Percentiles rank a stretch among this genome's conserved stretches.
Evolutionary conservation across 2,329 filamentous ascomycete species (phyloP).

Genomic region (Scedosporium apiospermum): DNA sequence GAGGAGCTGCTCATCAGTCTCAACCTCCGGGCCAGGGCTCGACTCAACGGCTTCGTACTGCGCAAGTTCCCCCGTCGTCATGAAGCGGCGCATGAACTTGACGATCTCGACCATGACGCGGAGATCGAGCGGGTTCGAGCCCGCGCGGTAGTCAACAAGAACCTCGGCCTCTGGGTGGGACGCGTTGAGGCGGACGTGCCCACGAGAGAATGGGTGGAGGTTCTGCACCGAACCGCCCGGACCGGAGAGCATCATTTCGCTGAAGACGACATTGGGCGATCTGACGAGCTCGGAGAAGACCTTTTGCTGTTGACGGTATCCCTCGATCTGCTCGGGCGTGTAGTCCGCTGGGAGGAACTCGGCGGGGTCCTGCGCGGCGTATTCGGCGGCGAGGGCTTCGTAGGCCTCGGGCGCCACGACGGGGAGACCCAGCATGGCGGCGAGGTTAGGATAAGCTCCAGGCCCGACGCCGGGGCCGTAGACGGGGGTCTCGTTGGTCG

Average conservation of each 20-base stretch:
- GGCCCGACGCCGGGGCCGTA: constrained; percentile 4
- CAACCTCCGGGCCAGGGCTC: constrained; percentile 13
- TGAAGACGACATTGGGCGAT: constrained; percentile 26
- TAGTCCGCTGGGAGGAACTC: constrained; percentile 13
- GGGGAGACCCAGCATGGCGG: constrained; percentile 14
- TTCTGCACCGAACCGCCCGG: constrained; percentile 16
- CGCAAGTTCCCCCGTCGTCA: constrained; percentile 12
- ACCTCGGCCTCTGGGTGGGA: constrained; percentile 13
- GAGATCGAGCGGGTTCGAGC: constrained; percentile 16
- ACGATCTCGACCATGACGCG: constrained; percentile 16
- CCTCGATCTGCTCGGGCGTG: constrained; percentile 13
- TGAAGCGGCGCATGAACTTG: constrained; percentile 16
- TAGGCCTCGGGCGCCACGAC: constrained; percentile 15
- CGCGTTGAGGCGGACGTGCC: constrained; percentile 14
- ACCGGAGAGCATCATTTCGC: constrained; percentile 29
- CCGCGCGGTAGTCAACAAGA: constrained; percentile 18
- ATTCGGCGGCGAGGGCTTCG: constrained; percentile 11
- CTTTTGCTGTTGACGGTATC: constrained; percentile 31
- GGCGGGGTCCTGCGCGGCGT: constrained; percentile 12
- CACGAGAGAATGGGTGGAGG: constrained; percentile 15
- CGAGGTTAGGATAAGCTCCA: constrained; percentile 12
- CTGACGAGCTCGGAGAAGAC: constrained; percentile 13
- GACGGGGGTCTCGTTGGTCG: background rate
- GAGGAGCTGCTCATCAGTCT: constrained; percentile 13
- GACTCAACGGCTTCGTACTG: constrained; percentile 14